A percentile compares a stretch with the other conserved stretches of the same genome.
Evolutionary conservation across 176 grass and related monocot genomes (phyloP).

Genomic region (Panicum miliaceum): DNA sequence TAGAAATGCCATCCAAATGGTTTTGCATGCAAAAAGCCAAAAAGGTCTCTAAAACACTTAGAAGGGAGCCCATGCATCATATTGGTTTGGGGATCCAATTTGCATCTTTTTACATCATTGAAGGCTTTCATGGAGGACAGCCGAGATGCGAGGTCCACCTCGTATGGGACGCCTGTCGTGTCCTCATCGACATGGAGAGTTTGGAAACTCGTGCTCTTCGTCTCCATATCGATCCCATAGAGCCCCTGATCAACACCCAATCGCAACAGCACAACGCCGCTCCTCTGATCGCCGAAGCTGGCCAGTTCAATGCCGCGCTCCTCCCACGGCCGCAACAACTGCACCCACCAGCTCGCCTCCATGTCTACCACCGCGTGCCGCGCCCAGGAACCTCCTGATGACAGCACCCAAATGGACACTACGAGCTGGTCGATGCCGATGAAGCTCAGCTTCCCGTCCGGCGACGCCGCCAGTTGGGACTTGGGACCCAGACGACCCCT

Average conservation of each 20-base stretch:
- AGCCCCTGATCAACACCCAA: neutral
- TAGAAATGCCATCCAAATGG: too few relatives aligned
- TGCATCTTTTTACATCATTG: too few relatives aligned
- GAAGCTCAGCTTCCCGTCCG: slow-evolving; percentile 8
- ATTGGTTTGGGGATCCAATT: too few relatives aligned
- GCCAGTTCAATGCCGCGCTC: neutral
- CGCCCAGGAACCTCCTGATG: neutral
- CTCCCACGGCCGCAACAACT: neutral
- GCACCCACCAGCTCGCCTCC: neutral
- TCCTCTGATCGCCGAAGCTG: slow-evolving; percentile 9
- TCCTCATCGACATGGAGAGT: neutral
- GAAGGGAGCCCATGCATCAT: too few relatives aligned
- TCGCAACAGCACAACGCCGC: neutral
- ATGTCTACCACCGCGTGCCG: neutral
- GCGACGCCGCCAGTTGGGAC: neutral
- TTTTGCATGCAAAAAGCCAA: too few relatives aligned
- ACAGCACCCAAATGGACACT: neutral
- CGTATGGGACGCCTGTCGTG: neutral
- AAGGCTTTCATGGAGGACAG: neutral
- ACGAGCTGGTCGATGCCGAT: neutral
- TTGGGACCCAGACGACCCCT: too few relatives aligned
- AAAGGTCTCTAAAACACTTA: too few relatives aligned
- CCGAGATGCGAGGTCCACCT: neutral
- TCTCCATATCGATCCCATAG: neutral
- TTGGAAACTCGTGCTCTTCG: too few relatives aligned